phyloP scores from a whole-genome alignment of 1,139 yeast genomes.

The Sugiyamaella grinbergsii region DNA sequence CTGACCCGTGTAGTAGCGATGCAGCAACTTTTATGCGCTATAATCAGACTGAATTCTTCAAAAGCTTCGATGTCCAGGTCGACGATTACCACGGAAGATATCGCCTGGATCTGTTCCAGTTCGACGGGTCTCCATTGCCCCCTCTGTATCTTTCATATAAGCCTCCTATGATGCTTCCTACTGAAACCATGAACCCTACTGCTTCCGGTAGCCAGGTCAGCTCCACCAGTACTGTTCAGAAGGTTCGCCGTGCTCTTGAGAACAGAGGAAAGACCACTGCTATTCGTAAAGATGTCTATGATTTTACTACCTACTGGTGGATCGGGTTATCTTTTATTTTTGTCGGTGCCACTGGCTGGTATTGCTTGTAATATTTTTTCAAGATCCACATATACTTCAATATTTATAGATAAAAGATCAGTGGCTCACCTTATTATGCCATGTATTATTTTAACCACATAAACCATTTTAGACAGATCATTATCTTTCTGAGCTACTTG shows the following conservation, averaged over 20 bases:
- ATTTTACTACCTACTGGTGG: conserved; percentile 58
- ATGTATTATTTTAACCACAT: background rate
- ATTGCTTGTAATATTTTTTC: conserved; percentile 29
- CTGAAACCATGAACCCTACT: conserved; percentile 87
- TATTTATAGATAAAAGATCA: conserved; percentile 15
- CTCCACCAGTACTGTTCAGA: conserved; percentile 36
- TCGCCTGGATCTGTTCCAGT: conserved; percentile 71
- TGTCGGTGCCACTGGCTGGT: conserved; percentile 47
- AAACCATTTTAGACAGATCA: too few species aligned
- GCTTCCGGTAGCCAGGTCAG: conserved; percentile 40
- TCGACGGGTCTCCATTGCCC: conserved; percentile 80
- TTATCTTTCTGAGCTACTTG: too few species aligned
- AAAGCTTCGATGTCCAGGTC: conserved; percentile 57
- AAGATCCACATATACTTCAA: background rate
- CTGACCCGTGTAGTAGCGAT: conserved; percentile 73
- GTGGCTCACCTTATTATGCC: too few species aligned
- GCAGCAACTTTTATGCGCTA: conserved; percentile 69
- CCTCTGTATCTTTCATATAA: conserved; percentile 88
- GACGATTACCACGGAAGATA: conserved; percentile 84
- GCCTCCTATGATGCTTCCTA: conserved; percentile 97
- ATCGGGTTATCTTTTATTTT: conserved; percentile 46
- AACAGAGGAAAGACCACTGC: conserved; percentile 82
- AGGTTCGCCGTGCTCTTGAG: conserved; percentile 56
- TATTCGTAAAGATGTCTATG: conserved; percentile 48
- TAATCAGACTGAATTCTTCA: conserved; percentile 63